phyloP scores from a whole-genome alignment of 2,329 filamentous ascomycete species.

The Samsoniella hepiali region DNA sequence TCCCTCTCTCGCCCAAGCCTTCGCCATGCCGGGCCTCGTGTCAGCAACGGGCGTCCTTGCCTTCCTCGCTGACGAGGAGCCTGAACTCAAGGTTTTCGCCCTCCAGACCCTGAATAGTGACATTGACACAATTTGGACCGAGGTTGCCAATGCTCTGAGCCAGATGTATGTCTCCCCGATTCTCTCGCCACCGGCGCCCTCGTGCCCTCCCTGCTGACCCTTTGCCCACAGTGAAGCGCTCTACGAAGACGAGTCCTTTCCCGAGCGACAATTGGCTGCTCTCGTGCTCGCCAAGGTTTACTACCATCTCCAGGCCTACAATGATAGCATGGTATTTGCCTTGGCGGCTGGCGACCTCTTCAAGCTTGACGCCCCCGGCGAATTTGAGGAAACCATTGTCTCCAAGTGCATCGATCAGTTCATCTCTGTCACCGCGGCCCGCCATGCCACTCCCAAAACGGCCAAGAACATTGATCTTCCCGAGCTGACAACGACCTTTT shows the following conservation, averaged over 20 bases:
- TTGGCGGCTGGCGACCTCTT: slow-evolving; percentile 93
- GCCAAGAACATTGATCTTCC: slow-evolving; percentile 51
- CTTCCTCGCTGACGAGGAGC: slow-evolving; percentile 92
- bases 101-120: slow-evolving; percentile 93
- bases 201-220: slow-evolving; percentile 19
- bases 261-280: slow-evolving; percentile 89
- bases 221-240: slow-evolving; percentile 72
- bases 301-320: slow-evolving; percentile 97
- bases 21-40: slow-evolving; percentile 82
- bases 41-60: slow-evolving; percentile 93
- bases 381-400: slow-evolving; percentile 99
- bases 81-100: slow-evolving; percentile 91
- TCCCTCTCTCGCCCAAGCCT: background rate
- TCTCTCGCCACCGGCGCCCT: background rate
- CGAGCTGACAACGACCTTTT: slow-evolving; percentile 79
- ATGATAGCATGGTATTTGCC: slow-evolving; percentile 98
- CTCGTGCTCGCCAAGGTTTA: slow-evolving; percentile 97
- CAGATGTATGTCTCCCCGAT: slow-evolving; percentile 66
- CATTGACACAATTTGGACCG: slow-evolving; percentile 96
- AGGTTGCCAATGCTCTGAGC: slow-evolving; percentile 86
- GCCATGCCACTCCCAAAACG: slow-evolving; percentile 44
- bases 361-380: slow-evolving; percentile 83
- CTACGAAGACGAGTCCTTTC: slow-evolving; percentile 94
- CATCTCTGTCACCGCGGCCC: slow-evolving; percentile 67
- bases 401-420: slow-evolving; percentile 98